Evolutionary conservation across 2,329 filamentous ascomycete genomes (phyloP), one percentile per base, ranked within the genome.

Genomic region (Colletotrichum theobromicola): DNA sequence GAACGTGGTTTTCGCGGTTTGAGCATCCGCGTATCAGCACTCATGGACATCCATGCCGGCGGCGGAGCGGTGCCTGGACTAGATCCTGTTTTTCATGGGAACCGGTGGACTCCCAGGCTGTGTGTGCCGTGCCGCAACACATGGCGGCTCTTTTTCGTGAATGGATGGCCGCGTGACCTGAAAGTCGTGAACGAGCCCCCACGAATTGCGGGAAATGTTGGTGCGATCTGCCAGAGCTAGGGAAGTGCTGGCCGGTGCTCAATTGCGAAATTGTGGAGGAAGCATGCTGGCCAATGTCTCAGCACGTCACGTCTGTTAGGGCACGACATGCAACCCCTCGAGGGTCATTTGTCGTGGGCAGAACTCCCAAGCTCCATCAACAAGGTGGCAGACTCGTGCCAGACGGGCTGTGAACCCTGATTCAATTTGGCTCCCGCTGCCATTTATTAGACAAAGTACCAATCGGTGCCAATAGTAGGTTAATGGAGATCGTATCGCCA

Each of bases 141-240:
- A 42, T 58, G 57, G 69, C 69, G 72, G 72, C 72, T 72, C 72
- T 75, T 75, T 75, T 72, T 72, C 72, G 72, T 67, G 72, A 16
- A 72, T 60, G 32, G 53, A 72, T 67, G 63, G 16, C 68, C 72
- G 60, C 69, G 72, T 75, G 68, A 75, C 70, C 18, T 35, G 62
- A 75, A 66, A 67, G 26, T n/a, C n/a, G 57, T 35, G 35, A 50
- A 28, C 26, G 57, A 16, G 28, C 55, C 61, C 68, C 68, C 34
- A 74, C 62, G 72, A 34, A 53, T 53, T 62, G 61, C 61, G 42
- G 61, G 24, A 60, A 55, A 71, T 57, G 37, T 50, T 35, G 67
- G 55, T 62, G 61, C 35, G 55, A 62, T 74, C 62, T 67, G 62
- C 55, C 35, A 60, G 30, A 16, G 15, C 34, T 30, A 28, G 46